These are phyloP conservation scores for Bruguiera sexangula DNA, from an alignment of 345 rosid genomes.

Conservation along the genomic window DNA sequence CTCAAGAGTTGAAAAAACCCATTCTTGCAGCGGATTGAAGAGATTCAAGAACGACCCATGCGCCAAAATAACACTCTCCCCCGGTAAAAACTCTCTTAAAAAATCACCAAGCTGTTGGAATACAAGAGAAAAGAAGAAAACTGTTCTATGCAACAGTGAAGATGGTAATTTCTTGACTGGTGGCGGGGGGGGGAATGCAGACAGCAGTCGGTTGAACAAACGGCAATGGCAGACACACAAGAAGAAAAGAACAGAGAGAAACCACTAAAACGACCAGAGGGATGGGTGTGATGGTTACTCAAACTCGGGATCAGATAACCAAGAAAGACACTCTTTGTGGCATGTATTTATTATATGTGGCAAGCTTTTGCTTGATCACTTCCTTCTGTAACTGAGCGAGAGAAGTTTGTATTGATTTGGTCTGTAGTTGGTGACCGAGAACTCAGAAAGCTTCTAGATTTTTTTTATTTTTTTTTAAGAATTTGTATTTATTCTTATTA, in stretches of 20 bases:
- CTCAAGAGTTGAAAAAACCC: conserved; percentile 29
- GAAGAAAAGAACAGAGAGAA: conserved; percentile 12
- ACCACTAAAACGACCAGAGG: not conserved
- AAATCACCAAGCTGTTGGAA: not conserved
- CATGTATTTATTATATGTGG: not conserved
- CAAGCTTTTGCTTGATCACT: not conserved
- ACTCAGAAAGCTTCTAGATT: not conserved
- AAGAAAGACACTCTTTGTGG: not conserved
- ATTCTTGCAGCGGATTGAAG: conserved; percentile 22
- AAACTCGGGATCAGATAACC: conserved; percentile 6
- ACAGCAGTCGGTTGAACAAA: conserved; percentile 44
- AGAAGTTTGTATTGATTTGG: not conserved
- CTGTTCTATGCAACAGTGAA: not conserved
- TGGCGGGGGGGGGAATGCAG: not conserved
- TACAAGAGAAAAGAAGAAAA: conserved; percentile 5
- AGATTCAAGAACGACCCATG: conserved; percentile 28
- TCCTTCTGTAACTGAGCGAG: not conserved
- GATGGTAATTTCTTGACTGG: not conserved
- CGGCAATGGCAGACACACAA: conserved; percentile 19
- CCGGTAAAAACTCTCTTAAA: conserved; percentile 4
- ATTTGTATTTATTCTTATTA: not conserved
- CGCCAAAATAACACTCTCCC: conserved; percentile 15
- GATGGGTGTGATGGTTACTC: conserved; percentile 12
- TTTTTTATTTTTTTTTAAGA: too few relatives aligned
- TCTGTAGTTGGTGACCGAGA: conserved; percentile 2